Percentiles rank a stretch among this genome's conserved stretches.
These are phyloP conservation scores for Pseudevernia furfuracea DNA, from an alignment of 495 filamentous ascomycete genomes.

Conservation along the genomic window DNA sequence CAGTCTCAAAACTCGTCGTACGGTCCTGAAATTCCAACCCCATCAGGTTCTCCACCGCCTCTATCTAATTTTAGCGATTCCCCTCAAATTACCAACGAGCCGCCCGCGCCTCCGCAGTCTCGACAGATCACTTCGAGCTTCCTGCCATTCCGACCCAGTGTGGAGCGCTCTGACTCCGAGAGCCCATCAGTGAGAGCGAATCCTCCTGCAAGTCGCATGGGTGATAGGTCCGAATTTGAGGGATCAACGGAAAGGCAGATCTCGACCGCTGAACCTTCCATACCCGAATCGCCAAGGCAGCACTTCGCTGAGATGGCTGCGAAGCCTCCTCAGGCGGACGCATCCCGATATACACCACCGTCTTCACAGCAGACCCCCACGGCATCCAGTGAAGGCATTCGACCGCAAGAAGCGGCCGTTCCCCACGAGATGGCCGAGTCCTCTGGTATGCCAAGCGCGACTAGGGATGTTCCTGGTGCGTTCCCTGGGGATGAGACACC, in stretches of 20 bases:
- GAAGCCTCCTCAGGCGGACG: conserved; percentile 17
- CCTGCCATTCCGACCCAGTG: conserved; percentile 50
- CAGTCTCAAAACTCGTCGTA: conserved; percentile 22
- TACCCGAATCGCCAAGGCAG: conserved; percentile 18
- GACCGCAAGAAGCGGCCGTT: conserved; percentile 12
- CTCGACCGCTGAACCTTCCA: conserved; percentile 12
- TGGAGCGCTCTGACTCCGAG: conserved; percentile 55
- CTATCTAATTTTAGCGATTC: conserved; percentile 43
- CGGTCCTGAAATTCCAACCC: conserved; percentile 40
- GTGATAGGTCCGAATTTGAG: conserved; percentile 50
- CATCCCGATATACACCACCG: conserved; percentile 12
- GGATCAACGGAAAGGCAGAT: conserved; percentile 45
- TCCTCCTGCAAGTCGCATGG: conserved; percentile 68
- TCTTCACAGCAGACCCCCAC: conserved; percentile 15
- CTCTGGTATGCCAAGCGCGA: conserved; percentile 29
- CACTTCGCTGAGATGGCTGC: conserved; percentile 22
- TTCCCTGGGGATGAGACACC: conserved; percentile 48
- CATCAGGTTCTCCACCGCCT: conserved; percentile 53
- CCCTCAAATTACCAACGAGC: conserved; percentile 48
- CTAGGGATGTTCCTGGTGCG: conserved; percentile 43
- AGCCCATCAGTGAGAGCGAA: conserved; percentile 73
- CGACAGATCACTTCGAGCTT: conserved; percentile 66
- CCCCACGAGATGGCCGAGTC: conserved; percentile 13
- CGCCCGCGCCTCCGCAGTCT: conserved; percentile 56
- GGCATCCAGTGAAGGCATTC: conserved; percentile 7